Base-by-base conservation (phyloP, 306 rosid species). In the Abrus precatorius region DNA sequence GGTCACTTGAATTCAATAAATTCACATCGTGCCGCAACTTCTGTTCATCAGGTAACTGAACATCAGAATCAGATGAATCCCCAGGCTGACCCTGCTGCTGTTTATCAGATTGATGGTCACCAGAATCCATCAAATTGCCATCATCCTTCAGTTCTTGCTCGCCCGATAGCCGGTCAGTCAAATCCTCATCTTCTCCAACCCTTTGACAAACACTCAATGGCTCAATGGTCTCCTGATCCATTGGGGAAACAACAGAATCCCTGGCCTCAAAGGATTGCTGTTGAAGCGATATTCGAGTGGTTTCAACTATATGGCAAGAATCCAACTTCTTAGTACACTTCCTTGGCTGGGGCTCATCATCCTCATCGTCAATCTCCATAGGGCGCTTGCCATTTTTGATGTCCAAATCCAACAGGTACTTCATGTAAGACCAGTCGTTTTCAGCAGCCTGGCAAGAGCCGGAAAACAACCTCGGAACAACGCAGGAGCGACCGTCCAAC, bases 401-500 rank as follows among this genome's bases (percentile, higher is more conserved):
- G 69, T 87, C 89, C 20, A 82, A 80, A 28, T 88, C 91, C 10
- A 85, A 84, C 75, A 84, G 83, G 73, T 72, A 93, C 54, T 82
- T 81, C 93, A 92, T 85, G 87, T 64, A 89, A 84, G 91, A 45
- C 97, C 97, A 92, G 83, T 90, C 73, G 86, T 67, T 67, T 56
- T 89, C 91, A 5, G 91, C 91, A 5, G 91, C 75, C 80, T 85
- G 90, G 89, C 92, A 92, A 72, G 86, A 60, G 87, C 91, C 86
- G 41, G 93, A 63, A 87, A 88, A 93, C 92, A 90, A 86, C 88
- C 98, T 86, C 57, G 90, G 86, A 71, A 89, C 78, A 76, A 88
- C 64, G 38, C 85, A 87, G 59, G 91, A 89, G 72, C 93, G 94
- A 76, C 82, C 90, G 76, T 96, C 99, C 89, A 92, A 96, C 99